Conservation (phyloP, 306 rosid species). For the Quercus mongolica region DNA sequence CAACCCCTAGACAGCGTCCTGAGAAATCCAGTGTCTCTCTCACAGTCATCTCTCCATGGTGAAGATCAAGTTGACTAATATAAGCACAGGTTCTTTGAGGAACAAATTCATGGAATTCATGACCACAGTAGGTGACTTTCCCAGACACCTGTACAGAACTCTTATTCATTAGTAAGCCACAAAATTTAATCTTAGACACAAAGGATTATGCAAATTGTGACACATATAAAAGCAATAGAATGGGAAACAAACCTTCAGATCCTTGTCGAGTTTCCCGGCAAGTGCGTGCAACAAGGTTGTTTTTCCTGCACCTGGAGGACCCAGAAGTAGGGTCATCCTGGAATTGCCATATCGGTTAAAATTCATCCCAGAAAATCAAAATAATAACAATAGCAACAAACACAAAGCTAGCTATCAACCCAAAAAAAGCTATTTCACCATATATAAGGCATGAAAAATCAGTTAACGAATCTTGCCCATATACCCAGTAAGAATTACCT, state of each 20-base stretch:
- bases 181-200: background rate
- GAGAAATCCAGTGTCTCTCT: constrained; percentile 75
- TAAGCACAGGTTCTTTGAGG: constrained; percentile 40
- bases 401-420: background rate
- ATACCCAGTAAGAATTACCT: background rate
- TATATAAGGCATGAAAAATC: background rate
- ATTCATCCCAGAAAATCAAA: background rate
- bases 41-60: constrained; percentile 72
- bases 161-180: background rate
- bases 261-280: constrained; percentile 62
- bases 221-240: background rate
- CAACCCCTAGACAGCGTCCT: constrained; percentile 66
- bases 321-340: constrained; percentile 61
- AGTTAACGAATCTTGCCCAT: background rate
- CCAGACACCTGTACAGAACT: constrained; percentile 51
- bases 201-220: too few species aligned
- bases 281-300: constrained; percentile 68
- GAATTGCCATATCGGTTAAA: background rate
- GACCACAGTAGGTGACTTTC: constrained; percentile 75
- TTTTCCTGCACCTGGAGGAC: constrained; percentile 84
- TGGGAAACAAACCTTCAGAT: constrained; percentile 53
- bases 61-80: constrained; percentile 44
- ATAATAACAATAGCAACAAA: background rate
- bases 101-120: constrained; percentile 64
- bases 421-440: background rate